A percentile compares a stretch with the other conserved stretches of the same genome.
Conservation (phyloP, 192 early-diverging fungal species). For the Rhizoclosmatium sp. region DNA sequence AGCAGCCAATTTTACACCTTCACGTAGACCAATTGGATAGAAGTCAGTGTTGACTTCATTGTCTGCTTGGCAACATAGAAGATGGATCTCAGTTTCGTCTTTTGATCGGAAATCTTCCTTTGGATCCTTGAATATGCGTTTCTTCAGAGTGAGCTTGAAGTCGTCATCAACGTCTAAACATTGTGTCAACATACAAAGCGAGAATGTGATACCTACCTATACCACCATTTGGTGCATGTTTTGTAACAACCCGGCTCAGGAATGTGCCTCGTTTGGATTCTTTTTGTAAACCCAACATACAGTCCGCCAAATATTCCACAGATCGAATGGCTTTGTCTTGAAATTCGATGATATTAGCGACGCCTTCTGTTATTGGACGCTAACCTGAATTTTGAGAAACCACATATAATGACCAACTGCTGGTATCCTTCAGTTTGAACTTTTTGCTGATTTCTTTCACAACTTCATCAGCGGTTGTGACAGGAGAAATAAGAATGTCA, state of each 20-base stretch:
- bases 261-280: slow-evolving; percentile 36
- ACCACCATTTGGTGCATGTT: too few relatives aligned
- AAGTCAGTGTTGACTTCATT: slow-evolving; percentile 55
- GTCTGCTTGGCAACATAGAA: slow-evolving; percentile 57
- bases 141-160: slow-evolving; percentile 54
- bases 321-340: slow-evolving; percentile 54
- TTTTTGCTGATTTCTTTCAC: slow-evolving; percentile 57
- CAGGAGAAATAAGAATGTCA: slow-evolving; percentile 48
- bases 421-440: slow-evolving; percentile 55
- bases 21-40: slow-evolving; percentile 52
- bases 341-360: neutral
- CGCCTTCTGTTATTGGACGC: too few relatives aligned
- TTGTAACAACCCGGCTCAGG: neutral
- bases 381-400: slow-evolving; percentile 35
- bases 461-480: slow-evolving; percentile 57
- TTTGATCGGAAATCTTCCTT: slow-evolving; percentile 35
- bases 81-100: slow-evolving; percentile 54
- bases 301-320: slow-evolving; percentile 62
- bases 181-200: too few relatives aligned
- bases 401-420: slow-evolving; percentile 63
- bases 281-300: slow-evolving; percentile 53
- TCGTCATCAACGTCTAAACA: slow-evolving; percentile 21
- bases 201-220: too few relatives aligned
- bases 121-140: slow-evolving; percentile 58
- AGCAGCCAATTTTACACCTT: slow-evolving; percentile 57